Evolutionary conservation across 441 rosid genomes (phyloP).

Genomic region (Pelargonium cotyledonis): DNA sequence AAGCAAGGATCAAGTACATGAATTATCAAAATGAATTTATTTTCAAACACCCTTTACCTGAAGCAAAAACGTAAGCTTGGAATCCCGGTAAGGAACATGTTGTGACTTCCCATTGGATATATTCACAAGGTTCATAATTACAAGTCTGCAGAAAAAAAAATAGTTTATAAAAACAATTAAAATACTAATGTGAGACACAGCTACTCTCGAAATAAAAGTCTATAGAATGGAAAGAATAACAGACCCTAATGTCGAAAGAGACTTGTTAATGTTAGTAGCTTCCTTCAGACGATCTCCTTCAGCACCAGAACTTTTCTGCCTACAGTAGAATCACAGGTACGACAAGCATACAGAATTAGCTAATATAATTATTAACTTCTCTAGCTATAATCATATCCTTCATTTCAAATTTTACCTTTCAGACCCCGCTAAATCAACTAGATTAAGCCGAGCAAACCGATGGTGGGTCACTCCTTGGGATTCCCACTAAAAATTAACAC

Average conservation of each 20-base stretch:
- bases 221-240: conserved; percentile 11
- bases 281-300: conserved; percentile 99
- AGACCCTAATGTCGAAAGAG: conserved; percentile 95
- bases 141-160: conserved; percentile 55
- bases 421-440: conserved; percentile 98
- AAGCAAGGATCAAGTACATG: not conserved
- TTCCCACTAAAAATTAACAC: conserved; percentile 63
- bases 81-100: conserved; percentile 96
- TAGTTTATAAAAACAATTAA: conserved; percentile 6
- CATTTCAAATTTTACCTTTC: conserved; percentile 57
- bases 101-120: conserved; percentile 91
- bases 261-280: conserved; percentile 96
- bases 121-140: conserved; percentile 94
- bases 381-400: not conserved
- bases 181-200: conserved; percentile 1
- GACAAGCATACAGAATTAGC: not conserved
- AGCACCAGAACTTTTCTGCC: conserved; percentile 98
- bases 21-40: not conserved
- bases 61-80: conserved; percentile 96
- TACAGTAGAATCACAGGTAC: conserved; percentile 25
- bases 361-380: not conserved
- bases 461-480: conserved; percentile 95
- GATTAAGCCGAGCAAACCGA: conserved; percentile 94
- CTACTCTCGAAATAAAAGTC: conserved; percentile 7
- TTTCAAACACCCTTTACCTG: conserved; percentile 43